Base-by-base conservation (phyloP, 306 rosid genomes). In the Fagus crenata region DNA sequence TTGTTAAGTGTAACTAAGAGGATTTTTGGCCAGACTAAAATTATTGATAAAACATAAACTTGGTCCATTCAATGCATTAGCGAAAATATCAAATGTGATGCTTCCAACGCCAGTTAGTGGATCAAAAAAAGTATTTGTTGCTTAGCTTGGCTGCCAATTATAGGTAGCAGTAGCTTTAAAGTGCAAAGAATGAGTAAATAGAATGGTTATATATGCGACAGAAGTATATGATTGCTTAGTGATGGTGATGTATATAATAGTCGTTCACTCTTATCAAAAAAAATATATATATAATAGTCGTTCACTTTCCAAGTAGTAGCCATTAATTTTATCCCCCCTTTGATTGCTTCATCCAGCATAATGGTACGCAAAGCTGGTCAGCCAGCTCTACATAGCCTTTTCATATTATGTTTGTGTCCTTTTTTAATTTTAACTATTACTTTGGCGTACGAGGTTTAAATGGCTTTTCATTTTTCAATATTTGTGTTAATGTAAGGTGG, bases 71-170 rank as follows among this genome's bases (percentile, higher is more conserved):
- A 2, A 2, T 46, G 51, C 51, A 7, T 58, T 22, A 0, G 5
- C 31, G 22, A 54, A 6, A 33, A 22, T 22, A 22, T 22, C 28
- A 22, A 11, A 35, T 4, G 32, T 15, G 22, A 69, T 17, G 75
- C 69, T 77, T 77, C 18, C 49, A 69, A 55, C 6, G 69, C 55
- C 69, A 69, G 69, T 54, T 53, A 55, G 36, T 40, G 59, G 4
- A 9, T 13, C 15, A 22, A 22, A 22, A 22, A 22, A 22, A 22
- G 42, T 5, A 33, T 6, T 49, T 53, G 69, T 76, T 68, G 80
- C 81, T 78, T 78, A 18, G 65, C 72, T 60, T 78, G 73, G 53
- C 14, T 78, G 76, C 76, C 54, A 60, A 12, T 12, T 31, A 36
- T 7, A 7, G 14, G 42, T 39, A 64, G 17, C 12, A 32, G 8